These are phyloP conservation scores for Aspergillus ellipticus DNA, from an alignment of 495 filamentous ascomycete species.

Conservation along the genomic window DNA sequence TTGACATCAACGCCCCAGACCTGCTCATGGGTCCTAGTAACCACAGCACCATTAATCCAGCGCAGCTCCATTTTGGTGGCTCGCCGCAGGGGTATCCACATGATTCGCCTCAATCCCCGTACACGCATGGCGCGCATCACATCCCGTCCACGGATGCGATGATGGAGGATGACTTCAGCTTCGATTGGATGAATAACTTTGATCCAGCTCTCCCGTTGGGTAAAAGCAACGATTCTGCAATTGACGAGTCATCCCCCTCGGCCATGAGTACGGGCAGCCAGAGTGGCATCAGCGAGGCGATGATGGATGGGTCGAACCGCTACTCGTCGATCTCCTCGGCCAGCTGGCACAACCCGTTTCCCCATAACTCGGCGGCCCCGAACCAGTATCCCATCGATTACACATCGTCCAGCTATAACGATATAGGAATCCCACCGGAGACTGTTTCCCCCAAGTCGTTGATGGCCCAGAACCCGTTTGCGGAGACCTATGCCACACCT, in stretches of 20 bases:
- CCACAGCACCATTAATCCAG: conserved; percentile 98
- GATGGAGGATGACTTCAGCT: conserved; percentile 71
- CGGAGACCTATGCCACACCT: conserved; percentile 49
- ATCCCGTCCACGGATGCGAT: conserved; percentile 48
- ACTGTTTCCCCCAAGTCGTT: conserved; percentile 48
- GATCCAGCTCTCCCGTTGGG: conserved; percentile 72
- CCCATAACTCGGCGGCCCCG: conserved; percentile 56
- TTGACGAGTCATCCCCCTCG: conserved; percentile 92
- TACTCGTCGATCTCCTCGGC: conserved; percentile 49
- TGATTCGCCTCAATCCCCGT: conserved; percentile 69
- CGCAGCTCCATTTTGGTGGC: conserved; percentile 88
- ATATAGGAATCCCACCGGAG: conserved; percentile 39
- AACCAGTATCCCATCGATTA: conserved; percentile 60
- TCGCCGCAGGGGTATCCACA: conserved; percentile 67
- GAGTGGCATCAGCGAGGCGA: conserved; percentile 86
- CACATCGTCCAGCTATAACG: conserved; percentile 42
- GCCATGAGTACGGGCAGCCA: conserved; percentile 91
- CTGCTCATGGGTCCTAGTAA: conserved; percentile 68
- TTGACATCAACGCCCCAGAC: conserved; percentile 70
- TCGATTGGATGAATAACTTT: conserved; percentile 84
- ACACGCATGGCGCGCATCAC: conserved; percentile 60
- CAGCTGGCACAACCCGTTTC: conserved; percentile 63
- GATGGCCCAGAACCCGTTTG: conserved; percentile 44
- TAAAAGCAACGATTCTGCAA: conserved; percentile 65
- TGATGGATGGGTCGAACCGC: conserved; percentile 77